Evolutionary conservation across 495 filamentous ascomycete species (phyloP), one percentile per base, ranked within the genome.

Genomic region (Penicillium simplicissimum): DNA sequence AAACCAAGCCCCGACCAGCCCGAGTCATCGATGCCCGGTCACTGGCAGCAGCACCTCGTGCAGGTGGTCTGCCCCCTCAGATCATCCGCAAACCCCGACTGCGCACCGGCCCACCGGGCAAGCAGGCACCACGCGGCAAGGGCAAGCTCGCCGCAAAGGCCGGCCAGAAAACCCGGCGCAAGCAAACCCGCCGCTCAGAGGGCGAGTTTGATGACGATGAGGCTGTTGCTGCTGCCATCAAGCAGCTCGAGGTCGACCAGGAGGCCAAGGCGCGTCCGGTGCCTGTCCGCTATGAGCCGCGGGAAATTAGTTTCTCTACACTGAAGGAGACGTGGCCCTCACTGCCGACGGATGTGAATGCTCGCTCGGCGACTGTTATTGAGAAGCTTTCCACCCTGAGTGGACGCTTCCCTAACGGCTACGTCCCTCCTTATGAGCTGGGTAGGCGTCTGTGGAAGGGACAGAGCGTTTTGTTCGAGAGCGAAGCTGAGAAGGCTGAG

Each of bases 311-410:
- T 57, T 63, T 71, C 42, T 62, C 67, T 21, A 66, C 65, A 35
- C 51, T 81, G 52, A 70, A 67, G 49, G 68, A 76, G 43, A 81
- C 76, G 0, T 81, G 78, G 79, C 79, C 79, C 42, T 72, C 76
- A 42, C 59, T 82, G 9, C 78, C 79, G 7, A 73, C 70, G 0
- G 68, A 70, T 38, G 36, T 49, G 4, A 67, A 69, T n/a, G 69
- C 67, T 1, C 65, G 62, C 15, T 69, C 68, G 3, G 73, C 71
- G 40, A 70, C 74, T 10, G 64, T 81, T 33, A 43, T 73, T 13
- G 76, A 77, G 35, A 79, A 79, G 63, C 65, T 82, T 14, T 67
- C 69, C 3, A 68, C 43, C 17, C 34, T 77, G 14, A 73, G 76
- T 49, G 73, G 69, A 15, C 77, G 79, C 21, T 72, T 65, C 52